Evolutionary conservation across 305 asterid species (phyloP), one percentile per base, ranked within the genome.

Genomic region (Fraxinus ornus): DNA sequence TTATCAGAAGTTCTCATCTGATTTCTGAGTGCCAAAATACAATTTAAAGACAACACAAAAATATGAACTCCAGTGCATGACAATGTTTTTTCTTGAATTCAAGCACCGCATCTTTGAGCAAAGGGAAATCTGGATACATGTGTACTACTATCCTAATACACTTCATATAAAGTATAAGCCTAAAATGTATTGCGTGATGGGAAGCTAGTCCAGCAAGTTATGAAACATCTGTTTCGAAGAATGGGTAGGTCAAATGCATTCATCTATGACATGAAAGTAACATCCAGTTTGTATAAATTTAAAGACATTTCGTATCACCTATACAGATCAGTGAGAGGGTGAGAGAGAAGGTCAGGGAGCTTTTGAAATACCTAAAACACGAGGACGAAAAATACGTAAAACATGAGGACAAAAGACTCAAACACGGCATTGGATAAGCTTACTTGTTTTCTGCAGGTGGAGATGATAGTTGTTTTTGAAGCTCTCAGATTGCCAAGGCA

Each of bases 401-500:
- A 64, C 9, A 12, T 26, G 35, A 64, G n/a, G 75, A 32, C 26
- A 21, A 68, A 4, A 84, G 81, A 78, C 78, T 73, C 77, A 8
- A 70, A 57, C 77, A 49, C 26, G 9, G 32, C 30, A 32, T 21
- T 75, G 60, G 55, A 52, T 28, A 19, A 33, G 60, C 24, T 75
- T 60, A 17, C 36, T 84, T 41, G 74, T 19, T 39, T 35, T 33
- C 64, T 57, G 35, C 57, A 60, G 78, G 68, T 37, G 76, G 17
- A 22, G 35, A 64, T 64, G 73, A 24, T 12, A 64, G 35, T 21
- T n/a, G 78, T 15, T 66, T 57, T 55, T 26, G 19, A 35, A 77
- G 79, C 7, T 4, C 68, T 35, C 35, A 57, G 60, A 77, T 41
- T 81, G 76, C 35, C 64, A 24, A 75, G 44, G 44, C 44, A 83